These are phyloP conservation scores for Knoxia roxburghii DNA, from an alignment of 257 asterid species.

Conservation along the genomic window DNA sequence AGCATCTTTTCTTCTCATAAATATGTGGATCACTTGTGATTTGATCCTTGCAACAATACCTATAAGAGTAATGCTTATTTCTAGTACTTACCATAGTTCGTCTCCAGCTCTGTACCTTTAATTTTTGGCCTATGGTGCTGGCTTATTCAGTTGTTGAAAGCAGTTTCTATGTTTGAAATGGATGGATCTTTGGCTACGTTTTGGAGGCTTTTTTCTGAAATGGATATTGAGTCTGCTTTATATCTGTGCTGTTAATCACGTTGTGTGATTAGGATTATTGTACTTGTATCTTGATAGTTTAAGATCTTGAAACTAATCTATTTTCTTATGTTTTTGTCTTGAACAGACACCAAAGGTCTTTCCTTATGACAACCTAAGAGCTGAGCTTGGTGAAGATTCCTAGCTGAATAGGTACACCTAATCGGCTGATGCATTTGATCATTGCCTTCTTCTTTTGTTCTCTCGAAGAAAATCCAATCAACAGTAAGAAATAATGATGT, in stretches of 20 bases:
- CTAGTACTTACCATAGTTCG: background rate
- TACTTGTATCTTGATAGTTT: background rate
- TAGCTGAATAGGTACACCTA: constrained; percentile 18
- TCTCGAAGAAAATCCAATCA: constrained; percentile 2
- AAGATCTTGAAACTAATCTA: background rate
- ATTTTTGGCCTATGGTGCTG: background rate
- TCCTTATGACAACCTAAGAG: constrained; percentile 76
- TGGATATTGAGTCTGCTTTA: background rate
- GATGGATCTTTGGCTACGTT: background rate
- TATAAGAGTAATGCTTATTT: background rate
- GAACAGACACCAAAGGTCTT: constrained; percentile 60
- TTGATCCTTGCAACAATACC: background rate
- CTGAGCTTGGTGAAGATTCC: constrained; percentile 88
- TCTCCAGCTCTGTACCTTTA: background rate
- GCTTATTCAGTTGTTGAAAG: background rate
- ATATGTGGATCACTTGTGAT: background rate
- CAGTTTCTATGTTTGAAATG: background rate
- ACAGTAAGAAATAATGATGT: constrained; percentile 20
- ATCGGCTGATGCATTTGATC: background rate
- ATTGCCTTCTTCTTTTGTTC: background rate
- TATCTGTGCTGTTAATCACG: background rate
- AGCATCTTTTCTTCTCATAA: background rate
- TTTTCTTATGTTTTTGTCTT: background rate
- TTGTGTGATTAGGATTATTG: background rate
- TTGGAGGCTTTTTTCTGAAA: too few species aligned